phyloP scores from a whole-genome alignment of 768 basidiomycete genomes.

The Clathrus columnatus region DNA sequence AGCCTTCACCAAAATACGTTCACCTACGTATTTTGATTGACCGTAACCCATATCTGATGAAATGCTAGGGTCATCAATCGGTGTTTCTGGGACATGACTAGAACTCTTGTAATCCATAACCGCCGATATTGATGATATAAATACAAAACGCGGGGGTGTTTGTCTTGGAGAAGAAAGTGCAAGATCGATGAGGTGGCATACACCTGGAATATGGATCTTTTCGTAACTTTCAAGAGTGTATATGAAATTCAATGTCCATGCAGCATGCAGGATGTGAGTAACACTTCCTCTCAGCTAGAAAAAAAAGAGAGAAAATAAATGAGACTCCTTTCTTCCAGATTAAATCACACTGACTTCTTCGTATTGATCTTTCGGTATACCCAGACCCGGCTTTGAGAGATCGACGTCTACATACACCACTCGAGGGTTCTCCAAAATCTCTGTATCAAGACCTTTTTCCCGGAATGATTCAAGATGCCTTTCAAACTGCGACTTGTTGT shows the following conservation, averaged over 20 bases:
- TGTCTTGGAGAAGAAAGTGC: conserved; percentile 8
- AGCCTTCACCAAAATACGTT: neutral
- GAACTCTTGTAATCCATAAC: neutral
- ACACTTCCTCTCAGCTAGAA: conserved; percentile 1
- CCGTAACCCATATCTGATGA: neutral
- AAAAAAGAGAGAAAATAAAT: neutral
- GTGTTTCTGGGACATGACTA: neutral
- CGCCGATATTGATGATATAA: conserved; percentile 3
- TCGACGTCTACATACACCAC: conserved; percentile 3
- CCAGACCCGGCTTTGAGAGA: neutral
- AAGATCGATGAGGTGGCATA: conserved; percentile 14
- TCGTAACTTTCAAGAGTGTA: conserved; percentile 12
- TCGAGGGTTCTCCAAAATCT: neutral
- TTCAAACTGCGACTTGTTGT: neutral
- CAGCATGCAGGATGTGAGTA: conserved; percentile 11
- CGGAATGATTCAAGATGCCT: neutral
- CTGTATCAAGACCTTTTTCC: neutral
- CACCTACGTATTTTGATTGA: conserved; percentile 4
- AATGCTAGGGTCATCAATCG: conserved; percentile 2
- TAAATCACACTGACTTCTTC: neutral
- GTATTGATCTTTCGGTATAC: neutral
- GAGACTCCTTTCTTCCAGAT: neutral
- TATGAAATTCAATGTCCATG: conserved; percentile 14
- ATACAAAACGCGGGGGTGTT: neutral
- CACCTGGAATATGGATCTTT: conserved; percentile 11